phyloP scores from a whole-genome alignment of 306 rosid species.

The Dryas drummondii region DNA sequence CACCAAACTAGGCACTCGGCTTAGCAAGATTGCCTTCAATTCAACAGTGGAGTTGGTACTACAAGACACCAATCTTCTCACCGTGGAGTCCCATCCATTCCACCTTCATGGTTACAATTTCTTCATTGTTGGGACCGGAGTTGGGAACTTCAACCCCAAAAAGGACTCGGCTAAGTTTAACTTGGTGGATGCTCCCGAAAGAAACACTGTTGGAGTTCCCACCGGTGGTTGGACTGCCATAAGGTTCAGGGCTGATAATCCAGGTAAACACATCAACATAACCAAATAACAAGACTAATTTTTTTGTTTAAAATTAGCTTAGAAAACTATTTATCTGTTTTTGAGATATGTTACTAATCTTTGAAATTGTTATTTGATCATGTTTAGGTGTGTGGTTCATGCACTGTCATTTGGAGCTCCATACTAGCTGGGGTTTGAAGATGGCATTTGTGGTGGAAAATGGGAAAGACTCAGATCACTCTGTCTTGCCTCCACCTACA shows the following conservation, averaged over 20 bases:
- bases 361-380: no score
- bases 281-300: not conserved
- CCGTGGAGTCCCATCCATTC: constrained; percentile 41
- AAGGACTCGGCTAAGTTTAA: constrained; percentile 29
- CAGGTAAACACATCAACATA: constrained; percentile 16
- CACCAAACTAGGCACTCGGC: constrained; percentile 28
- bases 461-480: constrained; percentile 25
- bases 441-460: constrained; percentile 40
- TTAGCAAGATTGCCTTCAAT: constrained; percentile 34
- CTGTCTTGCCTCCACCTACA: constrained; percentile 34
- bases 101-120: constrained; percentile 44
- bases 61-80: constrained; percentile 37
- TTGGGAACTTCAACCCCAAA: constrained; percentile 33
- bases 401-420: constrained; percentile 49
- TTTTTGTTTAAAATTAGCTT: no score
- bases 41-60: constrained; percentile 39
- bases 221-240: constrained; percentile 43
- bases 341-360: no score
- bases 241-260: constrained; percentile 40
- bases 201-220: constrained; percentile 42
- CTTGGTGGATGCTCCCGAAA: constrained; percentile 35
- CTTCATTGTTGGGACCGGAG: constrained; percentile 34
- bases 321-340: no score
- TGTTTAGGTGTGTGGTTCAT: constrained; percentile 40
- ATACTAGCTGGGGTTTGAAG: constrained; percentile 42